Conservation (phyloP, 495 filamentous ascomycete genomes). For the Aspergillus cavernicola region DNA sequence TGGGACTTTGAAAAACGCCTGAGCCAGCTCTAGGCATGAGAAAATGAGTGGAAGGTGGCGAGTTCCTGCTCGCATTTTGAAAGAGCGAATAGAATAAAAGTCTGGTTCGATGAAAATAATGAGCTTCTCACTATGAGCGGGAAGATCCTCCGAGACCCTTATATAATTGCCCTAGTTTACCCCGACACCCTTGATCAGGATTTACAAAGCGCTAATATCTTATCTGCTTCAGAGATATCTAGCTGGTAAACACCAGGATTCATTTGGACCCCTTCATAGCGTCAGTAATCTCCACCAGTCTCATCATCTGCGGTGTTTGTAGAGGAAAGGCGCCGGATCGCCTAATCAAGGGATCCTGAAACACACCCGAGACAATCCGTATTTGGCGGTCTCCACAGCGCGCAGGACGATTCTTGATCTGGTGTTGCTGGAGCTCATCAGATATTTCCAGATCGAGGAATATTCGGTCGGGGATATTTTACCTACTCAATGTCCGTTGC, state of each 20-base stretch:
- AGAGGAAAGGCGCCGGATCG: background rate
- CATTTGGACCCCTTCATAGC: background rate
- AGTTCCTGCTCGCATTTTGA: background rate
- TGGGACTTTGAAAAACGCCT: slow-evolving; percentile 3
- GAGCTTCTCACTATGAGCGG: background rate
- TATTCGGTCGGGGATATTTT: no score
- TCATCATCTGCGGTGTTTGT: background rate
- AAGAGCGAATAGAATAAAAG: background rate
- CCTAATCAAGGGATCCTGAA: background rate
- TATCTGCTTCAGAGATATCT: background rate
- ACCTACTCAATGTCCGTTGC: no score
- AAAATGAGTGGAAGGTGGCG: background rate
- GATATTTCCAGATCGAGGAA: no score
- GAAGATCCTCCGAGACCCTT: background rate
- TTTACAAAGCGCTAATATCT: background rate
- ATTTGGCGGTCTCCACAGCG: background rate
- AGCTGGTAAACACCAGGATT: background rate
- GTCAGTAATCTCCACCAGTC: no score
- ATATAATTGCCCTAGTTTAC: background rate
- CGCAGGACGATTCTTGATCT: background rate
- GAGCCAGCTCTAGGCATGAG: background rate
- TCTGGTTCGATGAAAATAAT: no score
- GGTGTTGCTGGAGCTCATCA: no score
- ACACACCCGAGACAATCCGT: background rate
- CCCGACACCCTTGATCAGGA: background rate